Evolutionary conservation across 192 early-diverging fungal species (phyloP), one percentile per base, ranked within the genome.

Genomic region (Entomortierella beljakovae): DNA sequence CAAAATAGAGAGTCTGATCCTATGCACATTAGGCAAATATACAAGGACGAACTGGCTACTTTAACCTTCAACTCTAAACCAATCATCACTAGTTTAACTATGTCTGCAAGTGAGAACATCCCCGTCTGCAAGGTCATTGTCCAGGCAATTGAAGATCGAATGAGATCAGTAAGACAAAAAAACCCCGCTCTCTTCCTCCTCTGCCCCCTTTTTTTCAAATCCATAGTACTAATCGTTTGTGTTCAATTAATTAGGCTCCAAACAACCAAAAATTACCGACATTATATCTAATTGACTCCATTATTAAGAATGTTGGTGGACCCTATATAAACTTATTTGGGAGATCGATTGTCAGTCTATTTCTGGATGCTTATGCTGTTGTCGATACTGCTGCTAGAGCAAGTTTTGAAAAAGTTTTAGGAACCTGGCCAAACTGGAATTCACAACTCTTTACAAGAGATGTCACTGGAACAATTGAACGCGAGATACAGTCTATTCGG

Each of bases 221-320:
- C 32, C 38, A 40, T 18, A 4, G 31, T 32, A 20, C 10, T 61
- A 7, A 35, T 38, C 13, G 20, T 77, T 46, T 62, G 57, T 15
- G 26, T 70, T n/a, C n/a, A n/a, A n/a, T n/a, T 57, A 11, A 68
- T 20, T 84, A 96, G 94, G 90, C 87, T 26, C 84, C 85, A 9
- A 85, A 91, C 13, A 85, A 75, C 18, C 89, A 92, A 72, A 97
- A 97, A 82, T 86, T 99, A 13, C 96, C 96, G 11, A 85, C 92
- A 0, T 82, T 99, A 20, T 99, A 96, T 80, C 83, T 99, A 40
- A 86, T 99, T 32, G 97, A 99, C 83, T 99, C 97, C 20, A 99
- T 99, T 23, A 89, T 90, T 73, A 99, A 99, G 81, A 97, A 97
- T 80, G 93, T 96, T 43, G 95, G 96, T 25, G 89, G 85, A 16